Percentiles rank a stretch among this genome's conserved stretches.
Conservation (phyloP, 2,329 filamentous ascomycete genomes). For the Fusarium miscanthi region DNA sequence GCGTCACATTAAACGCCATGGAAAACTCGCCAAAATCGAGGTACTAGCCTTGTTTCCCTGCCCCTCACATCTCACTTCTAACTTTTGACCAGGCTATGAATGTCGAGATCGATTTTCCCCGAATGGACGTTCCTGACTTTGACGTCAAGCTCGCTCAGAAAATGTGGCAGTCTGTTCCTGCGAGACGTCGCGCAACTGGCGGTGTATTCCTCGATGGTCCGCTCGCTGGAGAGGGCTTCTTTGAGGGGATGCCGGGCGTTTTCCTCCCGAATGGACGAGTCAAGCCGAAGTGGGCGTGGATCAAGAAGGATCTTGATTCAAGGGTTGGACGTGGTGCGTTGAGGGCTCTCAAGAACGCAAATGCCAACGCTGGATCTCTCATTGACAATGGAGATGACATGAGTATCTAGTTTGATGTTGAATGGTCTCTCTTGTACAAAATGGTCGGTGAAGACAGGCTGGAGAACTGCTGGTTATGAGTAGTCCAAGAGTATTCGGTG, state of each 20-base stretch:
- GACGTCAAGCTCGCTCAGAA: constrained; percentile 8
- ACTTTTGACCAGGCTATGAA: neutral
- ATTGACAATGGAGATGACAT: rapidly evolving
- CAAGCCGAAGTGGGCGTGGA: constrained; percentile 9
- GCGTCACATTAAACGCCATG: constrained; percentile 17
- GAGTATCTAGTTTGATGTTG: rapidly evolving
- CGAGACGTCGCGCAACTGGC: constrained; percentile 3
- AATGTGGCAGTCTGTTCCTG: constrained; percentile 22
- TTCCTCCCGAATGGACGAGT: constrained; percentile 18
- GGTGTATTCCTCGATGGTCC: constrained; percentile 11
- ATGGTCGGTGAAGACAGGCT: rapidly evolving
- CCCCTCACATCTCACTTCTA: neutral
- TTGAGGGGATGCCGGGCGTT: neutral
- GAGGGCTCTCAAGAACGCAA: neutral
- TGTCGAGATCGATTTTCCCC: neutral
- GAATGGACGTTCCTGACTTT: neutral
- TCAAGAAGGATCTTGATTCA: constrained; percentile 4
- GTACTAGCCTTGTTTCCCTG: rapidly evolving
- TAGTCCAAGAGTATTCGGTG: neutral
- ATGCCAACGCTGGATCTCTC: neutral
- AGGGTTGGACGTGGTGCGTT: constrained; percentile 2
- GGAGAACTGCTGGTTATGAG: neutral
- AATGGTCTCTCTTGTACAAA: neutral
- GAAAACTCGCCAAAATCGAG: constrained; percentile 9
- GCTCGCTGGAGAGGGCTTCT: constrained; percentile 7